These are phyloP conservation scores for Globisporangium paddicum DNA, from an alignment of 352 stramenopile species.

Conservation along the genomic window DNA sequence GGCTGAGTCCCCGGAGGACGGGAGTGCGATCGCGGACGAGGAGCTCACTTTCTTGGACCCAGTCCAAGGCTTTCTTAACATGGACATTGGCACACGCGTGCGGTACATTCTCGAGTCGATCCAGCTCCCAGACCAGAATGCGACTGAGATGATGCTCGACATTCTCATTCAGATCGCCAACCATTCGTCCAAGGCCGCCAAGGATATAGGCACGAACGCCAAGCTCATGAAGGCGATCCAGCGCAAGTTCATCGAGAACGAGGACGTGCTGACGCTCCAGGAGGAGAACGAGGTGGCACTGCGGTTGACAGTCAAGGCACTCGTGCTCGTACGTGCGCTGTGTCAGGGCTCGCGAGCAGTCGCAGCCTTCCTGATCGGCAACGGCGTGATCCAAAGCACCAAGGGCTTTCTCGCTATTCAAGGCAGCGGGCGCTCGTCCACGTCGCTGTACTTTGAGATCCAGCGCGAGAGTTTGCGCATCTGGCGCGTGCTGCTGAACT, in stretches of 20 bases:
- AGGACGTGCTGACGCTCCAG: conserved; percentile 29
- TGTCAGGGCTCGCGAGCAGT: conserved; percentile 46
- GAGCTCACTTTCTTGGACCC: conserved; percentile 49
- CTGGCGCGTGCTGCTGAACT: conserved; percentile 60
- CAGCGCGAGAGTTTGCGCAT: conserved; percentile 56
- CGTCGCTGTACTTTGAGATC: conserved; percentile 23
- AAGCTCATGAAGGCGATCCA: conserved; percentile 41
- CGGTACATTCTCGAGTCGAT: conserved; percentile 48
- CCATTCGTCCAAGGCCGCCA: conserved; percentile 43
- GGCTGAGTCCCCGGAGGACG: conserved; percentile 27
- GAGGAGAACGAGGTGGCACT: conserved; percentile 26
- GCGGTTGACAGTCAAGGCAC: conserved; percentile 30
- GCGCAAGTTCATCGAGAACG: conserved; percentile 46
- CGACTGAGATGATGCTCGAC: conserved; percentile 51
- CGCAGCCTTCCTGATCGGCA: conserved; percentile 30
- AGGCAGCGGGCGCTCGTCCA: conserved; percentile 1
- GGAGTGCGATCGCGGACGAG: conserved; percentile 36
- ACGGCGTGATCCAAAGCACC: conserved; percentile 47
- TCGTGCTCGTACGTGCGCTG: conserved; percentile 38
- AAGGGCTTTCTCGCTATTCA: conserved; percentile 54
- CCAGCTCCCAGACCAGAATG: conserved; percentile 33
- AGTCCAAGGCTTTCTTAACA: conserved; percentile 51
- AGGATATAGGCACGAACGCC: conserved; percentile 39
- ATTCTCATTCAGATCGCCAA: conserved; percentile 39
- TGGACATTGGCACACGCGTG: conserved; percentile 47